A percentile compares a stretch with the other conserved stretches of the same genome.
These are phyloP conservation scores for Colletotrichum sp. DNA, from an alignment of 2,329 filamentous ascomycete species.

Conservation along the genomic window DNA sequence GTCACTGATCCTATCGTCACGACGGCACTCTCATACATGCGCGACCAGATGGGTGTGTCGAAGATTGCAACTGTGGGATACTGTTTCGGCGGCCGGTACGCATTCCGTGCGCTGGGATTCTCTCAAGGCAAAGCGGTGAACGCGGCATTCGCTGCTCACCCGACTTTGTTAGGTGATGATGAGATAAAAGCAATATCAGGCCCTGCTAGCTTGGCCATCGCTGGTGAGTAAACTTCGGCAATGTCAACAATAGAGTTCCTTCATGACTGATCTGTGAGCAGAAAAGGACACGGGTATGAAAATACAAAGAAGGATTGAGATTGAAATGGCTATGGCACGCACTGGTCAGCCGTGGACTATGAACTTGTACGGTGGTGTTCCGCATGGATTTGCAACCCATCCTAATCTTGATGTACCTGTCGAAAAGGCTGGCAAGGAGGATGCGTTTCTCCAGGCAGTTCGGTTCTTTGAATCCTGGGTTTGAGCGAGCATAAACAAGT, in stretches of 20 bases:
- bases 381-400: conserved; percentile 77
- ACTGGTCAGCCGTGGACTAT: conserved; percentile 4
- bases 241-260: background rate
- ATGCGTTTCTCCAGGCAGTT: conserved; percentile 78
- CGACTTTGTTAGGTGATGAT: conserved; percentile 61
- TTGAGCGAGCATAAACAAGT: background rate
- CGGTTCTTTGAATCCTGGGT: conserved; percentile 71
- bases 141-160: conserved; percentile 68
- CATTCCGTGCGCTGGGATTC: conserved; percentile 51
- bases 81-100: conserved; percentile 69
- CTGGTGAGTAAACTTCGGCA: conserved; percentile 44
- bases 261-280: conserved; percentile 23
- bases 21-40: conserved; percentile 48
- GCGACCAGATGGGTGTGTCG: conserved; percentile 49
- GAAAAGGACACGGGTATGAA: conserved; percentile 67
- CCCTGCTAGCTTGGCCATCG: conserved; percentile 67
- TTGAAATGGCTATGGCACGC: background rate
- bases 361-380: conserved; percentile 66
- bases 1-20: conserved; percentile 52
- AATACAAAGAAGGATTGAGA: conserved; percentile 47
- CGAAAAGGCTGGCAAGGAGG: conserved; percentile 76
- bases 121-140: conserved; percentile 55
- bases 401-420: conserved; percentile 56
- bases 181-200: conserved; percentile 63
- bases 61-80: conserved; percentile 64